These are phyloP conservation scores for Citrus reticulata DNA, from an alignment of 345 rosid genomes.

Conservation along the genomic window DNA sequence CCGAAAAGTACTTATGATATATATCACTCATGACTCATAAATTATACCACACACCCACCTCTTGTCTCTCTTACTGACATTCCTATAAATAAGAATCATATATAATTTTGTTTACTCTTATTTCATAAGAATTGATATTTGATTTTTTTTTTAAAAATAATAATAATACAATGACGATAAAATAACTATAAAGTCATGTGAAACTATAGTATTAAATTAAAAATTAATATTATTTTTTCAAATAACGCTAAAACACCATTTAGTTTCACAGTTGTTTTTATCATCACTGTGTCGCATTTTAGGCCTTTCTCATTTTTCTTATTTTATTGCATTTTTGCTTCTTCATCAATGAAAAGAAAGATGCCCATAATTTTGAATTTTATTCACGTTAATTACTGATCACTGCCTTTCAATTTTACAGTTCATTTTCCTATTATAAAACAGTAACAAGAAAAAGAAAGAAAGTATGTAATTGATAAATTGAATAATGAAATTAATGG, in stretches of 20 bases:
- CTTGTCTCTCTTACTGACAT: conserved; percentile 15
- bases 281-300: no score
- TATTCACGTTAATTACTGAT: background rate
- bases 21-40: conserved; percentile 6
- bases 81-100: conserved; percentile 28
- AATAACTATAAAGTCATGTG: no score
- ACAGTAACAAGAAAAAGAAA: no score
- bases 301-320: no score
- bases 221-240: no score
- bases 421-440: background rate
- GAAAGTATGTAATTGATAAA: no score
- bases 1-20: conserved; percentile 6
- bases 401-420: background rate
- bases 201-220: no score
- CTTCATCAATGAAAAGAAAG: background rate
- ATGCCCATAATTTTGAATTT: background rate
- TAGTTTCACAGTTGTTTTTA: no score
- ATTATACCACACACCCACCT: conserved; percentile 29
- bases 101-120: conserved; percentile 5
- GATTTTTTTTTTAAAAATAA: no score
- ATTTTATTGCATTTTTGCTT: no score
- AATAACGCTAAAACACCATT: no score
- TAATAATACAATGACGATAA: no score
- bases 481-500: background rate
- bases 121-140: background rate